Base-by-base conservation (phyloP, 1,284 basidiomycete genomes). In the Ceratobasidium sp. region DNA sequence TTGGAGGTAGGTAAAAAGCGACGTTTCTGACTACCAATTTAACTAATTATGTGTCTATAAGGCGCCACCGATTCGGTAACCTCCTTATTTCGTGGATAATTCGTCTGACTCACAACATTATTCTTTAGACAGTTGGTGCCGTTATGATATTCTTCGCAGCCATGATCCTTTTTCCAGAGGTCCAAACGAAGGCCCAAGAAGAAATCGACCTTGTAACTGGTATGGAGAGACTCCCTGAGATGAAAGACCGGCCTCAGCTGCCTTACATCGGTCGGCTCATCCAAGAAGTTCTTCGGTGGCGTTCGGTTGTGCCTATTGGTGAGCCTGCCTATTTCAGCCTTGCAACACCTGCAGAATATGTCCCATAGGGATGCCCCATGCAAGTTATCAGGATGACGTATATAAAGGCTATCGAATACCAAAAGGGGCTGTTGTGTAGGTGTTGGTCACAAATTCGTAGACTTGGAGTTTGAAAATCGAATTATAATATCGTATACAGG, bases 401-500 rank as follows among this genome's bases (percentile, higher is more conserved):
- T 82, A 80, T 74, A 76, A 77, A 30, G 80, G 79, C 8, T 81
- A 80, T 73, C 77, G 78, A 61, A 79, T 83, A 14, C 81, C 81
- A 2, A 78, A 78, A 33, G 82, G 81, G 3, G 61, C 61, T 11
- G 33, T 49, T 8, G 16, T 63, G 61, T 63, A 49, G 36, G 36
- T 11, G 11, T 38, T 11, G 2, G 6, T 38, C 8, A 38, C 33
- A 36, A 36, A 36, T 9, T 9, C 33, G 36, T 12, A 38, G 9
- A 36, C 33, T 38, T 38, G 6, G 36, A 28, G 59, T 11, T 49
- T 16, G 12, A 9, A 25, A n/a, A 25, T 8, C 5, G 3, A 42
- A 86, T 25, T 73, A 85, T 2, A 76, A 81, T 8, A 86, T 85
- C 74, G 77, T 21, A 85, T 84, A 84, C 84, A 73, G 42, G 76